A percentile compares a stretch with the other conserved stretches of the same genome.
These are phyloP conservation scores for Chenopodium quinoa DNA, from an alignment of 148 eudicot genomes.

Conservation along the genomic window DNA sequence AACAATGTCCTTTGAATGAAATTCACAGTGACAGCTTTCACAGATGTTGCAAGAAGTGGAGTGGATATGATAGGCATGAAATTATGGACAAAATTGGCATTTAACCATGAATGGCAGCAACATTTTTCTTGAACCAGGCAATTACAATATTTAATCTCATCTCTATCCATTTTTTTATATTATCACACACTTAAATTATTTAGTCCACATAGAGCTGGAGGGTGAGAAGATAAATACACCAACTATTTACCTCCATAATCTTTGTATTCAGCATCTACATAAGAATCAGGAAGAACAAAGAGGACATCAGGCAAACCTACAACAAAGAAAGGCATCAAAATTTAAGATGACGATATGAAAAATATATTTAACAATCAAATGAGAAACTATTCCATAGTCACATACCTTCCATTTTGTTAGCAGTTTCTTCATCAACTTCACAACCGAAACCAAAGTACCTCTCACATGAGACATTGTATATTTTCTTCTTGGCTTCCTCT, in stretches of 20 bases:
- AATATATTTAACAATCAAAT: not conserved
- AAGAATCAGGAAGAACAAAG: conserved; percentile 95
- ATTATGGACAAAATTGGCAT: not conserved
- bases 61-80: not conserved
- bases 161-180: not conserved
- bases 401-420: conserved; percentile 91
- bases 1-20: not conserved
- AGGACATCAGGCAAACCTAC: conserved; percentile 86
- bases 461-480: conserved; percentile 91
- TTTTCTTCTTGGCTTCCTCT: conserved; percentile 89
- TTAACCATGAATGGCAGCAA: not conserved
- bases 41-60: not conserved
- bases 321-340: not conserved
- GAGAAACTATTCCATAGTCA: not conserved
- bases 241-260: conserved; percentile 82
- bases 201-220: not conserved
- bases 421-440: conserved; percentile 90
- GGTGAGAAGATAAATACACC: not conserved
- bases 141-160: not conserved
- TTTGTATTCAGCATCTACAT: conserved; percentile 94
- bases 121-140: not conserved
- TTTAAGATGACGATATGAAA: not conserved
- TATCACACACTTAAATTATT: not conserved
- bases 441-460: conserved; percentile 97
- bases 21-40: not conserved